A percentile compares a stretch with the other conserved stretches of the same genome.
phyloP scores from a whole-genome alignment of 768 basidiomycete species.

The Naematelia aurantialba region DNA sequence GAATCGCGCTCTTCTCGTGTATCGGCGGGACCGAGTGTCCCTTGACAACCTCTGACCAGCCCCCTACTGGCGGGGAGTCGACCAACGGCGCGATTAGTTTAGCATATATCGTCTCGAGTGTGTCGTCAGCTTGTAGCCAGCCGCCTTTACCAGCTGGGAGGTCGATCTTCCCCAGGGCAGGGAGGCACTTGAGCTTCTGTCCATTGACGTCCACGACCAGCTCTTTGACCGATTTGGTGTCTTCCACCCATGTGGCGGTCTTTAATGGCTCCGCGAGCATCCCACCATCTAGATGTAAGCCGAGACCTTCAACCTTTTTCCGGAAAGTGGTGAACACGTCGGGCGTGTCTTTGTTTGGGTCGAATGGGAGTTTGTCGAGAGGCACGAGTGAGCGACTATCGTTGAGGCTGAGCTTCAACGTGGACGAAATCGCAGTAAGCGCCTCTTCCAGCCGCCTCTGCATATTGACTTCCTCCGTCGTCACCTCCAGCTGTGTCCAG shows the following conservation, averaged over 20 bases:
- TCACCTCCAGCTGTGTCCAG: conserved; percentile 50
- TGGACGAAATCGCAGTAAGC: conserved; percentile 23
- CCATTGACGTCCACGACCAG: conserved; percentile 19
- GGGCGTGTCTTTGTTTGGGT: conserved; percentile 38
- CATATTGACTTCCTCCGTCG: conserved; percentile 20
- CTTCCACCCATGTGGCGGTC: conserved; percentile 16
- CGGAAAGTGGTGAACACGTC: conserved; percentile 54
- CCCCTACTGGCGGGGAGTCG: conserved; percentile 36
- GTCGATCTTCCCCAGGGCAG: conserved; percentile 16
- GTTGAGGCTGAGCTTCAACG: conserved; percentile 24
- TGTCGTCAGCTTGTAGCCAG: conserved; percentile 23
- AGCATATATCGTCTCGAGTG: conserved; percentile 24
- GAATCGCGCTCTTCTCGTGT: conserved; percentile 42
- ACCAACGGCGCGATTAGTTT: conserved; percentile 39
- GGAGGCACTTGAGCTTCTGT: conserved; percentile 42
- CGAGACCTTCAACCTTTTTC: conserved; percentile 52
- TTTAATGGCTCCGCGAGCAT: conserved; percentile 48
- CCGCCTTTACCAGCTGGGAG: conserved; percentile 16
- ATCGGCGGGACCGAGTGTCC: conserved; percentile 11
- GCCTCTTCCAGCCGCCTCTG: conserved; percentile 20
- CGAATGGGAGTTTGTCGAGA: conserved; percentile 46
- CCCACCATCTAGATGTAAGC: conserved; percentile 30
- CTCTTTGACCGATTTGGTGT: neutral
- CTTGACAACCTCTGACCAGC: conserved; percentile 22
- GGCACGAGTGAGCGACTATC: conserved; percentile 49